A percentile compares a stretch with the other conserved stretches of the same genome.
Conservation (phyloP, 257 asterid species). For the Buddleja alternifolia region DNA sequence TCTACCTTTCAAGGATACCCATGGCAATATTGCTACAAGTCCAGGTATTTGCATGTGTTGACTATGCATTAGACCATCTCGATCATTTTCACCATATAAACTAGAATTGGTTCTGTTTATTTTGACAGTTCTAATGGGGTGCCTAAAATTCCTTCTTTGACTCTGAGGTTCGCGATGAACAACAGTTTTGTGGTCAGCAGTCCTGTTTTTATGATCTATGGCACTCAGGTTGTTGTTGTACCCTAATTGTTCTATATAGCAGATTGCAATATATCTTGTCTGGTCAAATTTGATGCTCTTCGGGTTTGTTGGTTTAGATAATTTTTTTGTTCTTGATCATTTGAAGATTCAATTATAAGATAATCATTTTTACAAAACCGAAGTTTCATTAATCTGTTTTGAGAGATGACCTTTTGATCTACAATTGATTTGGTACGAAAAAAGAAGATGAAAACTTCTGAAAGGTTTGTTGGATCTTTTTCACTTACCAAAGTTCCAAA, state of each 20-base stretch:
- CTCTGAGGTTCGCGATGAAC: slow-evolving; percentile 69
- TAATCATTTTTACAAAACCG: not conserved
- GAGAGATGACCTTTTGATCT: not conserved
- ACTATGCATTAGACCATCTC: slow-evolving; percentile 17
- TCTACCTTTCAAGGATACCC: slow-evolving; percentile 76
- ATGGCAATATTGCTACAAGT: slow-evolving; percentile 83
- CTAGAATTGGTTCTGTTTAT: slow-evolving; percentile 31
- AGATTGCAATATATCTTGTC: slow-evolving; percentile 18
- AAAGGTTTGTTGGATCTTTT: not conserved
- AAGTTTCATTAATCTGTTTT: no score
- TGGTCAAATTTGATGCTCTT: slow-evolving; percentile 9
- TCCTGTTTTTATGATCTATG: slow-evolving; percentile 71
- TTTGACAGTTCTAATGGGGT: slow-evolving; percentile 57
- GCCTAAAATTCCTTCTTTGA: slow-evolving; percentile 65
- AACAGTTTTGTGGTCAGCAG: slow-evolving; percentile 62
- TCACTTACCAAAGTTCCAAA: not conserved
- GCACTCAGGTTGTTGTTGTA: slow-evolving; percentile 59
- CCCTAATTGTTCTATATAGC: slow-evolving; percentile 25
- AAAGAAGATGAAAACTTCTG: not conserved
- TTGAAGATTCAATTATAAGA: slow-evolving; percentile 2
- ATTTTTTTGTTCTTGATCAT: not conserved
- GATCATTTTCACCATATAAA: slow-evolving; percentile 21
- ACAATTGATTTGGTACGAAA: not conserved
- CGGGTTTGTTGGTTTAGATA: slow-evolving; percentile 12
- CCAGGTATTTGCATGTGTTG: slow-evolving; percentile 54